These are phyloP conservation scores for Metschnikowia orientalis DNA, from an alignment of 805 yeast species.

Conservation along the genomic window DNA sequence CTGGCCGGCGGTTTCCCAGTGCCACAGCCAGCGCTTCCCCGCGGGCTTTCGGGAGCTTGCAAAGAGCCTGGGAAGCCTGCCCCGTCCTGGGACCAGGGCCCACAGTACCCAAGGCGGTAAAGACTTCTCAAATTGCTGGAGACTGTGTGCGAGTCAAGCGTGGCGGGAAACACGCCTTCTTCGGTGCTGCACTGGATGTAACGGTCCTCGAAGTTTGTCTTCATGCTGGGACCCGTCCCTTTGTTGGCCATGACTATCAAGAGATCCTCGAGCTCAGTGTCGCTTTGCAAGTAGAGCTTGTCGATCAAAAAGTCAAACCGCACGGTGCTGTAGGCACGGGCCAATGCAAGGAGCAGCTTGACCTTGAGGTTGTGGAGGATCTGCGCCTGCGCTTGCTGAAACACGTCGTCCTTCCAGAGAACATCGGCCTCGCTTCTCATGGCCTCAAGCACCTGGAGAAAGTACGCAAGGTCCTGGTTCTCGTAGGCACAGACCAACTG, in stretches of 20 bases:
- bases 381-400: constrained; percentile 22
- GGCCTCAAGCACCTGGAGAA: constrained; percentile 13
- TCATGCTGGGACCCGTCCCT: constrained; percentile 27
- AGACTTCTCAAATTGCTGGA: constrained; percentile 19
- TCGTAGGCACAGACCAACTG: constrained; percentile 29
- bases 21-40: background rate
- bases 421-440: constrained; percentile 22
- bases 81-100: constrained; percentile 11
- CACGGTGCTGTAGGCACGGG: constrained; percentile 29
- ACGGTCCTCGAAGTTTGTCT: constrained; percentile 27
- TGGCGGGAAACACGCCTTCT: constrained; percentile 14
- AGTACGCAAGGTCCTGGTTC: constrained; percentile 23
- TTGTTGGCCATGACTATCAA: constrained; percentile 26
- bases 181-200: constrained; percentile 11
- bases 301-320: constrained; percentile 24
- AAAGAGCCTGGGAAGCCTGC: background rate
- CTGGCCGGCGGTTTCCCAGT: constrained; percentile 1
- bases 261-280: constrained; percentile 25
- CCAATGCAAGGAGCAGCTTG: constrained; percentile 26
- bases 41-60: constrained; percentile 1
- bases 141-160: constrained; percentile 21
- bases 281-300: constrained; percentile 19
- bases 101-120: constrained; percentile 9
- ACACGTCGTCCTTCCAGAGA: constrained; percentile 29
- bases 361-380: constrained; percentile 29